phyloP scores from a whole-genome alignment of 495 filamentous ascomycete genomes.

The Talaromyces thailandensis region DNA sequence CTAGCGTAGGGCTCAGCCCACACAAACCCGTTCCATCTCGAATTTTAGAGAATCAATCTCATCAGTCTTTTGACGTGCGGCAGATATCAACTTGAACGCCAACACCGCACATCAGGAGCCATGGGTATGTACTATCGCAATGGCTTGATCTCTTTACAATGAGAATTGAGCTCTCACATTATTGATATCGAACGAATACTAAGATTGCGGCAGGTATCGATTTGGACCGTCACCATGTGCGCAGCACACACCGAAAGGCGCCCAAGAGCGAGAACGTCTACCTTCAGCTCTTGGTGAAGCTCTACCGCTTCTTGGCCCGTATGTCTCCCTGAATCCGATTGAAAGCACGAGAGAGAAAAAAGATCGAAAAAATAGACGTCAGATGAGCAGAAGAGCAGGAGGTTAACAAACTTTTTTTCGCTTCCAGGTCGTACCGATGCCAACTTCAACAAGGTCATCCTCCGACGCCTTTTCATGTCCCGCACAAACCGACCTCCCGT shows the following conservation, averaged over 20 bases:
- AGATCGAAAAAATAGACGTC: neutral
- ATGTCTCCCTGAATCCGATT: slow-evolving; percentile 32
- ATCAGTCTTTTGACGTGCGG: slow-evolving; percentile 34
- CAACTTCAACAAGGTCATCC: slow-evolving; percentile 93
- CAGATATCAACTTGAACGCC: slow-evolving; percentile 34
- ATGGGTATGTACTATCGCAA: slow-evolving; percentile 27
- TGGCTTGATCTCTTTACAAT: slow-evolving; percentile 10
- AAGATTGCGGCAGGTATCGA: slow-evolving; percentile 46
- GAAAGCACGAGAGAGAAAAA: neutral
- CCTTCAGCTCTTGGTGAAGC: slow-evolving; percentile 94
- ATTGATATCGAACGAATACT: neutral
- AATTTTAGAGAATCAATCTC: slow-evolving; percentile 36
- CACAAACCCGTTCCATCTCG: slow-evolving; percentile 35
- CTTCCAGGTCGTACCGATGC: slow-evolving; percentile 81
- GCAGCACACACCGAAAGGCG: slow-evolving; percentile 82
- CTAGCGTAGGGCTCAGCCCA: slow-evolving; percentile 43
- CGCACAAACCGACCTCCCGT: slow-evolving; percentile 94
- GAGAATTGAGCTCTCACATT: neutral
- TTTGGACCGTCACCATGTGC: slow-evolving; percentile 74
- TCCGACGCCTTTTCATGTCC: slow-evolving; percentile 94
- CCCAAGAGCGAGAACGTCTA: slow-evolving; percentile 98
- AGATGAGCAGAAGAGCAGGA: neutral
- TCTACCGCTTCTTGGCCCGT: slow-evolving; percentile 98
- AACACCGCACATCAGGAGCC: slow-evolving; percentile 38
- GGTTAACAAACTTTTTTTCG: neutral